These are phyloP conservation scores for Galerina marginata DNA, from an alignment of 768 basidiomycete species.

Conservation along the genomic window DNA sequence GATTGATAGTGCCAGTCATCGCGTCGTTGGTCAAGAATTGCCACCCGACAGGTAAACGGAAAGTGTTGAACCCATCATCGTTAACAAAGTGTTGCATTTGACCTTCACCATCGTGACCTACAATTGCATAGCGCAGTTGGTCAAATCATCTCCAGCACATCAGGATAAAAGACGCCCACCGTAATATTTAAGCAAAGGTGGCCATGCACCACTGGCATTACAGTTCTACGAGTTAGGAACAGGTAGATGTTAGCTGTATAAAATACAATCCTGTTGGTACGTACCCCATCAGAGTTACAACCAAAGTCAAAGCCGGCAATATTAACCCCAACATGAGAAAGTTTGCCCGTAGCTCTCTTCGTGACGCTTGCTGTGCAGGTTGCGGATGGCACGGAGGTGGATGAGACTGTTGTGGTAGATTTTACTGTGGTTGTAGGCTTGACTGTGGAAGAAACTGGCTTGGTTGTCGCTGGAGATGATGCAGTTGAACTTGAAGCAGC, in stretches of 20 bases:
- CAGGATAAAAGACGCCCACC: conserved; percentile 42
- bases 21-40: conserved; percentile 52
- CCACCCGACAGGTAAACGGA: conserved; percentile 68
- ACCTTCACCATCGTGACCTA: conserved; percentile 49
- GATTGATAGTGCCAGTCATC: conserved; percentile 45
- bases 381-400: conserved; percentile 13
- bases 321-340: conserved; percentile 53
- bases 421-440: conserved; percentile 5
- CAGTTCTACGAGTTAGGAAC: conserved; percentile 30
- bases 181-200: conserved; percentile 51
- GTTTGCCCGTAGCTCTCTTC: conserved; percentile 37
- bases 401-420: conserved; percentile 8
- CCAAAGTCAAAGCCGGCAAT: conserved; percentile 64
- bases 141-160: conserved; percentile 20
- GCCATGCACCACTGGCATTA: conserved; percentile 44
- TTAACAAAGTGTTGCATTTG: conserved; percentile 67
- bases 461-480: conserved; percentile 5
- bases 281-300: conserved; percentile 46
- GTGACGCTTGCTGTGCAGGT: conserved; percentile 42
- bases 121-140: neutral
- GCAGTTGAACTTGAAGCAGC: conserved; percentile 7
- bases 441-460: neutral
- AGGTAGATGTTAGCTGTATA: neutral
- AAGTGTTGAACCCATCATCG: conserved; percentile 58
- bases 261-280: neutral